phyloP scores from a whole-genome alignment of 129 eudicot species.

The Centrapalus pauciflorus region DNA sequence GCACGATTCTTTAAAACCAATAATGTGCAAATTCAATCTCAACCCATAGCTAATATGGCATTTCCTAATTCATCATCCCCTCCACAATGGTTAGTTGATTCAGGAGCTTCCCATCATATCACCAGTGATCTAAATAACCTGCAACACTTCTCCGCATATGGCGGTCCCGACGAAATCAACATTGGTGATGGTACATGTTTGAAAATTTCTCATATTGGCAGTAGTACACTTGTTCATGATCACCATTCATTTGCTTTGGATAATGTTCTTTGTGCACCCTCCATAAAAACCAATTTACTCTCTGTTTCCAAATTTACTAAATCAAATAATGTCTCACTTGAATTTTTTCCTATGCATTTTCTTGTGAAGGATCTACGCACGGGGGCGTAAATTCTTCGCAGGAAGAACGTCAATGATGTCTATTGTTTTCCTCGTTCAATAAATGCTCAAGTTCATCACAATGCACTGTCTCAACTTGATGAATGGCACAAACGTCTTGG shows the following conservation, averaged over 20 bases:
- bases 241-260: not conserved
- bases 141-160: not conserved
- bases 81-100: not conserved
- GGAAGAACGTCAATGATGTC: slow-evolving; percentile 3
- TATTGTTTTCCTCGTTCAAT: not conserved
- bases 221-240: not conserved
- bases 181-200: not conserved
- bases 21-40: not conserved
- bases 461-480: not conserved
- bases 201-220: not conserved
- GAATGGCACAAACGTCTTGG: slow-evolving; percentile 1
- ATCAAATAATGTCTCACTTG: not conserved
- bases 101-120: not conserved
- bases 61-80: not conserved
- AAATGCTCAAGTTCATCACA: not conserved
- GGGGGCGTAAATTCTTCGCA: slow-evolving; percentile 2
- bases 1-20: not conserved
- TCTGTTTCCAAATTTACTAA: not conserved
- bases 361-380: too few relatives aligned
- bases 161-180: not conserved
- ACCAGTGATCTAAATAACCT: not conserved
- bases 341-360: not conserved
- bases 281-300: not conserved
- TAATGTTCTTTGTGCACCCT: not conserved
- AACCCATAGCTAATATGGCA: not conserved